A percentile compares a stretch with the other conserved stretches of the same genome.
phyloP scores from a whole-genome alignment of 2,329 filamentous ascomycete genomes.

The Cladosporium sp. region DNA sequence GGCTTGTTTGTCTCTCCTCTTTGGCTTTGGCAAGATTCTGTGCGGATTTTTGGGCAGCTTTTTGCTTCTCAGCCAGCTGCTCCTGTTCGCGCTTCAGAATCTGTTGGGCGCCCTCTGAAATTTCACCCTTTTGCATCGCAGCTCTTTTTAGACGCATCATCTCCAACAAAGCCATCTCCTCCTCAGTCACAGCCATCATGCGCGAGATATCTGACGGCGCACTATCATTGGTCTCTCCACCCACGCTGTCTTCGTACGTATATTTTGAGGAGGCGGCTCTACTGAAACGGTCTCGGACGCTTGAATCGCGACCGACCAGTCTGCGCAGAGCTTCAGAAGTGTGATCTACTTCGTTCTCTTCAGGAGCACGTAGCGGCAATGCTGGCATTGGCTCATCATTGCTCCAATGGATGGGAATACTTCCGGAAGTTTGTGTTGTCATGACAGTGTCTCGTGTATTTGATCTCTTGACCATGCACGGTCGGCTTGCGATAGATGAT shows the following conservation, averaged over 20 bases:
- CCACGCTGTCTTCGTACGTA: conserved; percentile 15
- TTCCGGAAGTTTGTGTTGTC: conserved; percentile 33
- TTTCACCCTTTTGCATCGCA: conserved; percentile 47
- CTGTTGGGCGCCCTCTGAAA: conserved; percentile 41
- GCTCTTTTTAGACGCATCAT: conserved; percentile 54
- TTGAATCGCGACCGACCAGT: conserved; percentile 20
- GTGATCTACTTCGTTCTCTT: conserved; percentile 10
- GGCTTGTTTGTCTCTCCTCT: conserved; percentile 21
- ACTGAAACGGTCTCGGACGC: not conserved
- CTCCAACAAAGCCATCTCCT: conserved; percentile 53
- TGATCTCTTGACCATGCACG: conserved; percentile 23
- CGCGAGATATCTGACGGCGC: conserved; percentile 28
- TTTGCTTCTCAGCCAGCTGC: conserved; percentile 28
- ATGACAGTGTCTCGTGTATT: conserved; percentile 17
- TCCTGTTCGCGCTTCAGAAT: conserved; percentile 40
- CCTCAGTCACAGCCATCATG: conserved; percentile 52
- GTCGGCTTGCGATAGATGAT: conserved; percentile 21
- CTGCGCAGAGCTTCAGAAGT: conserved; percentile 23
- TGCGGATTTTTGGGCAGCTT: conserved; percentile 29
- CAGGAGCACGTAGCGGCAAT: conserved; percentile 12
- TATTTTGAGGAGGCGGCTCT: conserved; percentile 14
- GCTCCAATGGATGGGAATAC: conserved; percentile 33
- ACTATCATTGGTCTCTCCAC: conserved; percentile 23
- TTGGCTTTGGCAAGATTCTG: conserved; percentile 29
- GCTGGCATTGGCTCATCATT: conserved; percentile 22